Evolutionary conservation across 2,329 filamentous ascomycete genomes (phyloP), one percentile per base, ranked within the genome.

Genomic region (Colletotrichum euphorbiae): DNA sequence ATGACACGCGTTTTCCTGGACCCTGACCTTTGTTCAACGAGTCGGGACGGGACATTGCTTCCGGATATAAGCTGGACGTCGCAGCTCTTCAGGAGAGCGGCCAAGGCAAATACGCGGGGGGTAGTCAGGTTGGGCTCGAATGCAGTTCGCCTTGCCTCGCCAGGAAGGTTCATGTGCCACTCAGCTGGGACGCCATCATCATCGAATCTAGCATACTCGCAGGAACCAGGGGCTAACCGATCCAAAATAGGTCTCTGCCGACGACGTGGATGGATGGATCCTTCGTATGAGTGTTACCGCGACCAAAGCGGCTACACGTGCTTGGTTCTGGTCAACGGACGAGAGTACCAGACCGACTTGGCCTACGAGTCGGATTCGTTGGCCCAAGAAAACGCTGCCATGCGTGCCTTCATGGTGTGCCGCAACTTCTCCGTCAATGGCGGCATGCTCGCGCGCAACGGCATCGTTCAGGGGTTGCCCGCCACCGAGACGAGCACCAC

Each of bases 361-460:
- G 88, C 91, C 71, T 97, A 96, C 82, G 90, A 92, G 77, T 92
- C 91, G 70, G 92, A 95, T 77, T 84, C 88, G 55, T 85, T 97
- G 72, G 95, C 95, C 52, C 93, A 94, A 77, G 94, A 98, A 80
- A 96, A 95, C 75, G 95, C 95, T 28, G 95, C 95, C 69, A 97
- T 97, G 88, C 92, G 94, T 70, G 95, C 95, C 66, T 98, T 97
- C 81, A 95, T 97, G 89, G 96, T 98, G 73, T 98, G 95, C 85
- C 91, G 94, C 72, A 97, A 97, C 85, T 98, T 98, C 82, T 97
- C 93, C 63, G 93, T 97, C 79, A 98, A 97, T 78, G 94, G 97
- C 75, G 95, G 95, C 77, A 97, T 97, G 93, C 83, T 90, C 71
- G 89, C 88, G 70, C 86, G 88, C 71, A 91, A 90, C 75, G 89